phyloP scores from a whole-genome alignment of 2,329 filamentous ascomycete genomes.

The Aspergillus pseudoviridinutans region DNA sequence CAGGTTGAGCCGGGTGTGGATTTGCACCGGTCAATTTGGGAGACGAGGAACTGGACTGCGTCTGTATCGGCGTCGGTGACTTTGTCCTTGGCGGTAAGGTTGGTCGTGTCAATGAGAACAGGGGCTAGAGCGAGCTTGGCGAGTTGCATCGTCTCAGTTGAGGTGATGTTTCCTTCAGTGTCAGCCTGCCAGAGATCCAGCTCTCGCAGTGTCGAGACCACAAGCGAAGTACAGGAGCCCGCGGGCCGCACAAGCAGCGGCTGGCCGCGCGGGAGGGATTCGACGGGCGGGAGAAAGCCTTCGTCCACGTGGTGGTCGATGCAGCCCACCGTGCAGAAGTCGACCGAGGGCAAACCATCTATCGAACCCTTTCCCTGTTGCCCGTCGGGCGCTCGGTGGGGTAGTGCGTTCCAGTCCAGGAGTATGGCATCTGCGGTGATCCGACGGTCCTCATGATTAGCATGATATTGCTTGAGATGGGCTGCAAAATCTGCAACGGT shows the following conservation, averaged over 20 bases:
- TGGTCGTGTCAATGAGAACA: slow-evolving; percentile 44
- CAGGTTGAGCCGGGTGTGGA: slow-evolving; percentile 27
- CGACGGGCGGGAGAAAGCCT: slow-evolving; percentile 42
- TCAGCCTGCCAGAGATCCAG: slow-evolving; percentile 41
- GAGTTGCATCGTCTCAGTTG: slow-evolving; percentile 35
- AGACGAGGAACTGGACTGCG: slow-evolving; percentile 49
- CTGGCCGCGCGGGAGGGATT: slow-evolving; percentile 32
- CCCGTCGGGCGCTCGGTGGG: slow-evolving; percentile 42
- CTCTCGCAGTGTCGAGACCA: slow-evolving; percentile 49
- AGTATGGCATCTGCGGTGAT: slow-evolving; percentile 28
- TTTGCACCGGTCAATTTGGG: slow-evolving; percentile 39
- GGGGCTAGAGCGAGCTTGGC: slow-evolving; percentile 40
- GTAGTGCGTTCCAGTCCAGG: slow-evolving; percentile 46
- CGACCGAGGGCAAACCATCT: slow-evolving; percentile 41
- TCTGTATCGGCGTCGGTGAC: slow-evolving; percentile 47
- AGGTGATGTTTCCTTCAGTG: slow-evolving; percentile 20
- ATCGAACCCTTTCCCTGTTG: slow-evolving; percentile 45
- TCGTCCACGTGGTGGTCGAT: slow-evolving; percentile 64
- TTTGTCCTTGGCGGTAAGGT: slow-evolving; percentile 43
- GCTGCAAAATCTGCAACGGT: slow-evolving; percentile 39
- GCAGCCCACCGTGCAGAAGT: slow-evolving; percentile 47
- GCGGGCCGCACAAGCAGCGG: slow-evolving; percentile 52
- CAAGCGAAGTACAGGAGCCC: slow-evolving; percentile 58
- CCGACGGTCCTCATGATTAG: not conserved
- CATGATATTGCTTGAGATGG: slow-evolving; percentile 11